Evolutionary conservation across 2,329 filamentous ascomycete genomes (phyloP), one percentile per base, ranked within the genome.

Genomic region (Pseudopyricularia cyperi): DNA sequence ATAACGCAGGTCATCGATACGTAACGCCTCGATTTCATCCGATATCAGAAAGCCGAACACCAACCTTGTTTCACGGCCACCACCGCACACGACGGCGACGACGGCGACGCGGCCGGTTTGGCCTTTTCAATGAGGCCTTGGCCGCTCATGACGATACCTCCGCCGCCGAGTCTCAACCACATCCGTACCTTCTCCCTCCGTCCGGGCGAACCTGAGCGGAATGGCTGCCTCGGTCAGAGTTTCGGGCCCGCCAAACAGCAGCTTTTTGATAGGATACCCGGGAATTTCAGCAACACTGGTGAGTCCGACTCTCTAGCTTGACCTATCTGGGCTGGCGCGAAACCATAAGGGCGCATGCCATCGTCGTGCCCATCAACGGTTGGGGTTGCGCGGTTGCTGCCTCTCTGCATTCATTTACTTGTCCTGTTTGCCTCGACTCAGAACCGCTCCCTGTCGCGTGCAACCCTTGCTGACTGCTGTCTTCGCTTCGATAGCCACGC

Each of bases 231-330:
- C 87, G 69, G 93, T 98, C 73, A 86, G 93, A 77, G 89, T 98
- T 71, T 95, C 89, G 60, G 93, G 93, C 66, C 90, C 90, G 66
- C 90, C 93, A 61, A 98, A 98, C 72, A 93, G 89, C 71, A 93
- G 87, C 71, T 96, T 95, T 66, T 77, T 97, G 58, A 89, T 97
- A 60, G 93, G 93, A 61, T 98, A 97, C 69, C 93, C 93, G 52
- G 93, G 93, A 60, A 97, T 98, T 68, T 96, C 91, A 52, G 93
- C 93, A 63, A 98, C 93, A 35, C 71, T 96, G 80, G 90, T 96
- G 78, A 71, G 88, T 80, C 47, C 46, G 17, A 42, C 37, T 22
- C 37, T n/a, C 37, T n/a, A 7, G 11, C 22, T n/a, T 22, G n/a
- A 19, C 11, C n/a, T 19, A 11, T 22, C 22, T 24, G n/a, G 37